Evolutionary conservation across 2,329 filamentous ascomycete species (phyloP).

Genomic region (Nemania serpens): DNA sequence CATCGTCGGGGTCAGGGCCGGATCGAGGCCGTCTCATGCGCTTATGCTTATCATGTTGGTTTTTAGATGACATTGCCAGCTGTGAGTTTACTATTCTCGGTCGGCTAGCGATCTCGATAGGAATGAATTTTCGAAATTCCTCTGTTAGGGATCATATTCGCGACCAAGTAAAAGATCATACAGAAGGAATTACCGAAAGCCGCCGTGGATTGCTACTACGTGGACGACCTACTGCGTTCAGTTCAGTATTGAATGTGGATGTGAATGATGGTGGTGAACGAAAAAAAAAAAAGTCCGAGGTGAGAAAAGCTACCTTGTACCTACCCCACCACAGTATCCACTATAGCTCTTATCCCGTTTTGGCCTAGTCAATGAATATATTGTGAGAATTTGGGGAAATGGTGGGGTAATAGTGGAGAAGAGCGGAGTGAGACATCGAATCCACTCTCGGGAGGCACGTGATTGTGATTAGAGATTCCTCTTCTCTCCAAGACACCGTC

Average conservation of each 20-base stretch:
- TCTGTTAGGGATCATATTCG: conserved; percentile 14
- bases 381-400: not conserved
- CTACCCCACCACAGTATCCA: too few species aligned
- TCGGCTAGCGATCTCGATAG: conserved; percentile 10
- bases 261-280: too few species aligned
- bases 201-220: too few species aligned
- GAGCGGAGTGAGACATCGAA: not conserved
- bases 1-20: conserved; percentile 28
- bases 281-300: too few species aligned
- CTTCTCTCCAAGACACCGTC: too few species aligned
- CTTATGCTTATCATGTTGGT: conserved; percentile 23
- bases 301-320: too few species aligned
- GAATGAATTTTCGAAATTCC: not conserved
- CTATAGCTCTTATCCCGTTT: not conserved
- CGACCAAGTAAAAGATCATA: not conserved
- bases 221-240: too few species aligned
- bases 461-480: too few species aligned
- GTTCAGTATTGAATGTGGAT: too few species aligned
- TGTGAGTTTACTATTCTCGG: not conserved
- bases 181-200: not conserved
- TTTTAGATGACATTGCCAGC: conserved; percentile 23
- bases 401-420: not conserved
- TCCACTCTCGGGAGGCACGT: not conserved
- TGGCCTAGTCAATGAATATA: not conserved
- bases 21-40: conserved; percentile 20